These are phyloP conservation scores for Mycena latifolia DNA, from an alignment of 768 basidiomycete genomes.

Conservation along the genomic window DNA sequence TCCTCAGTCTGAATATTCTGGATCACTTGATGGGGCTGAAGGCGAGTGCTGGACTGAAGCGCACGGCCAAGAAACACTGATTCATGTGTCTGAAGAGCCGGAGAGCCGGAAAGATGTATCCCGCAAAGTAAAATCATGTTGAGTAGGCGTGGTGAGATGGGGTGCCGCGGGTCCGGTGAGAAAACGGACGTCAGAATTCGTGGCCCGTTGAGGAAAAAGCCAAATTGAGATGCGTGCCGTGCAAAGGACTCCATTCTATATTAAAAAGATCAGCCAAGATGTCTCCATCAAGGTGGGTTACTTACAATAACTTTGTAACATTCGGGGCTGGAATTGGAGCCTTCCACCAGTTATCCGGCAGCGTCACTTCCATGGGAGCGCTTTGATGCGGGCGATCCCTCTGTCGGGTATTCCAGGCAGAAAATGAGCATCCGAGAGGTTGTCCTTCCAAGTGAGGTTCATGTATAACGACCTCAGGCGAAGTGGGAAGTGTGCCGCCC, in stretches of 20 bases:
- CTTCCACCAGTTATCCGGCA: conserved; percentile 33
- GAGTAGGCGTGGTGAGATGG: conserved; percentile 40
- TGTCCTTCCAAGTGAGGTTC: conserved; percentile 21
- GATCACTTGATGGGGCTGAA: conserved; percentile 48
- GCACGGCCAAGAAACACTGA: conserved; percentile 50
- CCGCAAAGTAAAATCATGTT: conserved; percentile 49
- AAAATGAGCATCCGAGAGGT: conserved; percentile 17
- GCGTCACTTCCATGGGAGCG: conserved; percentile 7
- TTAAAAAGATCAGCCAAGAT: background rate
- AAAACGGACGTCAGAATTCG: conserved; percentile 47
- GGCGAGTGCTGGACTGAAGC: conserved; percentile 31
- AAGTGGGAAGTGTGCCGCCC: conserved; percentile 36
- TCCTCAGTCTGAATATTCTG: conserved; percentile 56
- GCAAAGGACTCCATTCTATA: conserved; percentile 54
- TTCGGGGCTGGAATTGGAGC: conserved; percentile 21
- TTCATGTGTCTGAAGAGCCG: conserved; percentile 41
- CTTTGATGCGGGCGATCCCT: conserved; percentile 9
- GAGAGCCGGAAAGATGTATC: conserved; percentile 40
- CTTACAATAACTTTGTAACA: conserved; percentile 33
- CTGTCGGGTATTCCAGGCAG: no score
- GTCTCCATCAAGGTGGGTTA: background rate
- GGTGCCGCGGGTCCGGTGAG: conserved; percentile 36
- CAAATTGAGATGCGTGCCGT: conserved; percentile 55
- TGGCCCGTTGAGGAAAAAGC: conserved; percentile 60
- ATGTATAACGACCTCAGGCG: conserved; percentile 24